A percentile compares a stretch with the other conserved stretches of the same genome.
Evolutionary conservation across 179 eudicot species (phyloP).

Genomic region (Heliamphora pulchella): DNA sequence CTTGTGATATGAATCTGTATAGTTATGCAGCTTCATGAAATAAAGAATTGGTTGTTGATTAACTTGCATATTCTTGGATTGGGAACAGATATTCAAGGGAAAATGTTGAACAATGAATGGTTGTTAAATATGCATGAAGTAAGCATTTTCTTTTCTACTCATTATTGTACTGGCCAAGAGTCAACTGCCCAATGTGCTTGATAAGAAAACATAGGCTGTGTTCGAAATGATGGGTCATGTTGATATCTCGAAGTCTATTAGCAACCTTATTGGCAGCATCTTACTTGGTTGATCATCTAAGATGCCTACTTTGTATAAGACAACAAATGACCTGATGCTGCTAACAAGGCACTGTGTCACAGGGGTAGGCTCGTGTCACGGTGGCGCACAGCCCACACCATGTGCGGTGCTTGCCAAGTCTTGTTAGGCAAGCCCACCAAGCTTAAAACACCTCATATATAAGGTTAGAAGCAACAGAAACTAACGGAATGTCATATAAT

Average conservation of each 20-base stretch:
- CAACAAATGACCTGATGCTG: neutral
- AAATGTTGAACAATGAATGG: neutral
- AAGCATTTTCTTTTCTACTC: neutral
- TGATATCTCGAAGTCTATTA: neutral
- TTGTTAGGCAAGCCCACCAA: no score
- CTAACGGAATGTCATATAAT: no score
- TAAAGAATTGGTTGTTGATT: slow-evolving; percentile 2
- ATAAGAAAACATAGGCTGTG: neutral
- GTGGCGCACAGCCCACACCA: no score
- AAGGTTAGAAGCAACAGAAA: no score
- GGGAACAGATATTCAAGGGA: neutral
- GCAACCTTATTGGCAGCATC: neutral
- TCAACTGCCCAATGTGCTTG: neutral
- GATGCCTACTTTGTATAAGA: neutral
- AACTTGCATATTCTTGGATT: neutral
- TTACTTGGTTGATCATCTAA: slow-evolving; percentile 3
- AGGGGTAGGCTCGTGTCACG: no score
- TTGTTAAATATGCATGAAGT: neutral
- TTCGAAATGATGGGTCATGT: neutral
- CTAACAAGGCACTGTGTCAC: no score
- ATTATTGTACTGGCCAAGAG: neutral
- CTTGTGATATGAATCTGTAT: neutral
- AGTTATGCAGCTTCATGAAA: neutral
- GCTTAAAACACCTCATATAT: no score
- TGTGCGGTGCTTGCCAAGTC: no score